Evolutionary conservation across 169 alveolate genomes (phyloP).

Genomic region (Perkinsus olseni): DNA sequence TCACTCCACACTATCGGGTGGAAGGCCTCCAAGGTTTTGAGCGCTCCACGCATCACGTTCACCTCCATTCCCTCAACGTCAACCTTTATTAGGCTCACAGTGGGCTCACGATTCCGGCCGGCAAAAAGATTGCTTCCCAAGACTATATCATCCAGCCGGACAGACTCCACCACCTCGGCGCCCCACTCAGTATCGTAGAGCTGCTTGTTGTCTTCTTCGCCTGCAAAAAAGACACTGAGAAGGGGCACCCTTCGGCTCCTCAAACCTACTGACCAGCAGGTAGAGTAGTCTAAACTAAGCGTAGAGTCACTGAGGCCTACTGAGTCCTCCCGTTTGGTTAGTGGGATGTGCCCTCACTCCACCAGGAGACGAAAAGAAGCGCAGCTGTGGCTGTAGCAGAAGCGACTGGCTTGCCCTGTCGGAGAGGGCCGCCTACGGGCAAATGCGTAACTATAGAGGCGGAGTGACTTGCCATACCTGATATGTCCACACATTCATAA

Average conservation of each 20-base stretch:
- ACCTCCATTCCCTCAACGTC: conserved; percentile 40
- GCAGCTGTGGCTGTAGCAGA: conserved; percentile 12
- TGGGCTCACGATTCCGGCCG: not conserved
- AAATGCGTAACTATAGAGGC: not conserved
- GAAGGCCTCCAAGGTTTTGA: conserved; percentile 11
- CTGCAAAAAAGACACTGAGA: not conserved
- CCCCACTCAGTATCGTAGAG: not conserved
- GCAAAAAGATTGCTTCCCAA: not conserved
- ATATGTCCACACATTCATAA: not conserved
- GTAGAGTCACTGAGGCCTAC: not conserved
- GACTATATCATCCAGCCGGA: not conserved
- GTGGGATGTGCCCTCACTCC: conserved; percentile 4
- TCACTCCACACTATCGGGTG: conserved; percentile 35
- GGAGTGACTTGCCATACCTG: not conserved
- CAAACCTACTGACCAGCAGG: not conserved
- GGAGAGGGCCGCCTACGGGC: not conserved
- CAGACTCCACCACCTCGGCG: not conserved
- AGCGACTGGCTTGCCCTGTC: not conserved
- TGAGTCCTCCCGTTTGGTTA: not conserved
- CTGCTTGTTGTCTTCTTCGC: not conserved
- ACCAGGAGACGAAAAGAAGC: conserved; percentile 27
- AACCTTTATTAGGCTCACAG: conserved; percentile 22
- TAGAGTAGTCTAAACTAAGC: too few relatives aligned
- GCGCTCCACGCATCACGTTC: conserved; percentile 27
- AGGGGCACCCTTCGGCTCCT: too few relatives aligned